Percentiles rank a stretch among this genome's conserved stretches.
phyloP scores from a whole-genome alignment of 129 eudicot species.

The Saussurea involucrata region DNA sequence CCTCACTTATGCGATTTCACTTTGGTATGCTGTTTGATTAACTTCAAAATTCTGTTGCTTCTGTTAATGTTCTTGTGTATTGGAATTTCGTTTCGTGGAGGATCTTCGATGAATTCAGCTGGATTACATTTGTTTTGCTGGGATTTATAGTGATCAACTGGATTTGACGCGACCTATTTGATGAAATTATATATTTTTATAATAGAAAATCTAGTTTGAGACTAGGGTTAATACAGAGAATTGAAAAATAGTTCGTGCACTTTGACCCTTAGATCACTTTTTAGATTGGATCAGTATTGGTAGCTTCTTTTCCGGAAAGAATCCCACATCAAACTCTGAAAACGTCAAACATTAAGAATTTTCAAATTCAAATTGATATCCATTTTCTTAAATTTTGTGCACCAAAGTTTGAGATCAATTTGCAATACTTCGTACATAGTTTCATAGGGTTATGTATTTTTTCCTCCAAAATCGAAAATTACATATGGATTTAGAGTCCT shows the following conservation, averaged over 20 bases:
- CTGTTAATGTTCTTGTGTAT: not conserved
- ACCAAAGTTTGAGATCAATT: conserved; percentile 3
- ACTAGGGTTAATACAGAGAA: conserved; percentile 11
- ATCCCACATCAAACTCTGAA: conserved; percentile 5
- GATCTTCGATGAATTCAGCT: conserved; percentile 11
- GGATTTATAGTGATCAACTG: conserved; percentile 9
- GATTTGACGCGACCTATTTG: conserved; percentile 3
- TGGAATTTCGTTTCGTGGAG: not conserved
- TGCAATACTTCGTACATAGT: not conserved
- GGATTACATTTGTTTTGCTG: conserved; percentile 8
- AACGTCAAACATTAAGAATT: not conserved
- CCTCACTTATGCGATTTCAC: not conserved
- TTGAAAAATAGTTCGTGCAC: not conserved
- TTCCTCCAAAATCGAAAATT: not conserved
- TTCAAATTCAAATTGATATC: not conserved
- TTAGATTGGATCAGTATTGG: conserved; percentile 25
- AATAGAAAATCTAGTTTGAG: not conserved
- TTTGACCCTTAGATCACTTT: conserved; percentile 8
- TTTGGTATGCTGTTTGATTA: conserved; percentile 6
- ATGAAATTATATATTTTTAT: not conserved
- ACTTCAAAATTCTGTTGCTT: conserved; percentile 6
- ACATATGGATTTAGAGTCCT: not conserved
- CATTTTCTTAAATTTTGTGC: not conserved
- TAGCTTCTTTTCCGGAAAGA: not conserved
- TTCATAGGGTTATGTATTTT: conserved; percentile 1